Percentiles rank a stretch among this genome's conserved stretches.
Conservation (phyloP, 352 stramenopile species). For the Phytophthora citricola region DNA sequence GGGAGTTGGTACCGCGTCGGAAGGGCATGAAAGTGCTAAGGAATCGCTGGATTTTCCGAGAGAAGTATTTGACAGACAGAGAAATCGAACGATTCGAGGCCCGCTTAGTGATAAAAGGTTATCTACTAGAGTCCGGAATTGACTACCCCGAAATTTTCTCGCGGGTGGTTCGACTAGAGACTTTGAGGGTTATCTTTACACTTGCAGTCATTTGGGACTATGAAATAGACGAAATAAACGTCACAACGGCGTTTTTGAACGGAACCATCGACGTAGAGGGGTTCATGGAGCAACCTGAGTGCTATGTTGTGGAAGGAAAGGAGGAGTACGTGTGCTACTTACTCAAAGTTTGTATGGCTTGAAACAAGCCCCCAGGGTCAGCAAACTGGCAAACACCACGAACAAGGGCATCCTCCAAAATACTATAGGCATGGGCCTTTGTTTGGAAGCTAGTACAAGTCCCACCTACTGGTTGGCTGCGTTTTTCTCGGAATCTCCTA, state of each 20-base stretch:
- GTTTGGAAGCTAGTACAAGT: too few relatives aligned
- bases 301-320: slow-evolving; percentile 16
- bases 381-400: too few relatives aligned
- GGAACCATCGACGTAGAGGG: slow-evolving; percentile 23
- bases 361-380: slow-evolving; percentile 8
- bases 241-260: slow-evolving; percentile 21
- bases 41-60: slow-evolving; percentile 16
- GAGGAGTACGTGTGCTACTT: slow-evolving; percentile 23
- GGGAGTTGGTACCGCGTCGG: slow-evolving; percentile 1
- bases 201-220: slow-evolving; percentile 15
- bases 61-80: slow-evolving; percentile 1
- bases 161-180: slow-evolving; percentile 5
- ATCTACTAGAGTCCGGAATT: slow-evolving; percentile 9
- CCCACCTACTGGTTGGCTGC: too few relatives aligned
- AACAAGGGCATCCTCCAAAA: too few relatives aligned
- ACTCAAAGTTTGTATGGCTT: slow-evolving; percentile 28
- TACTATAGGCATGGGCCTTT: too few relatives aligned
- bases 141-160: slow-evolving; percentile 11
- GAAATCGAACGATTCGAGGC: slow-evolving; percentile 14
- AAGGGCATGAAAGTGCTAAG: slow-evolving; percentile 10
- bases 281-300: slow-evolving; percentile 29
- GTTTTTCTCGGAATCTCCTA: too few relatives aligned
- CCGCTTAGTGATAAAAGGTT: slow-evolving; percentile 10
- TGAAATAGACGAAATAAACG: slow-evolving; percentile 17
- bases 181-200: slow-evolving; percentile 3